Base-by-base conservation (phyloP, 805 yeast species). In the Candida silvicultrix region DNA sequence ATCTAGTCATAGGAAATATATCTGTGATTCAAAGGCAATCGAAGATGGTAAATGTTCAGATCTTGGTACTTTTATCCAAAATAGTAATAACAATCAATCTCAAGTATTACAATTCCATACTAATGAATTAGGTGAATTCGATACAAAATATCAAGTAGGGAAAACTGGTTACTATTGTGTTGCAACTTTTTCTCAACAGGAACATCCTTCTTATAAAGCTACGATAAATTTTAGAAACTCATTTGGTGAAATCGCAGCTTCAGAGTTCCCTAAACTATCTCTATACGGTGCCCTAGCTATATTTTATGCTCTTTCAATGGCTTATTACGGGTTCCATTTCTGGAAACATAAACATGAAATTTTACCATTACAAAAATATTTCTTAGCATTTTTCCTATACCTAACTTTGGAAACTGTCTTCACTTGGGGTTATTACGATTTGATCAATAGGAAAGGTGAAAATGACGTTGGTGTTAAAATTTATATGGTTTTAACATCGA, bases 121-220 rank as follows among this genome's bases (percentile, higher is more conserved):
- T 54, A 69, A 73, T 22, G 69, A 75, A 5, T 66, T 75, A 41
- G 92, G 92, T 3, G 71, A 76, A 25, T 79, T 80, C 38, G 77
- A 79, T 38, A 65, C 83, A 48, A 71, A 75, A 35, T 94, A 89
- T 58, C 71, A 71, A 4, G 79, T 94, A 39, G 69, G 73, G 47
- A 73, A 75, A 48, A 89, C 98, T 1, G 98, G 98, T 7, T 94
- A 85, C 65, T 94, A 90, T 67, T 94, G 99, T 70, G 85, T 92
- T 38, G 81, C 89, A 2, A 83, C 95, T 0, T 80, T 71, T 52
- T 67, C 76, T 21, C 54, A 63, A 16, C 57, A 62, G 12, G 61
- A 60, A 41, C 52, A 58, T 16, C 62, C 67, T 11, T 46, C 54
- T 39, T 94, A 83, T 65, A 64, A 73, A 43, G 85, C 92, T 15